A percentile compares a stretch with the other conserved stretches of the same genome.
phyloP scores from a whole-genome alignment of 177 flowering plant genomes.

The Vitis hybrid region DNA sequence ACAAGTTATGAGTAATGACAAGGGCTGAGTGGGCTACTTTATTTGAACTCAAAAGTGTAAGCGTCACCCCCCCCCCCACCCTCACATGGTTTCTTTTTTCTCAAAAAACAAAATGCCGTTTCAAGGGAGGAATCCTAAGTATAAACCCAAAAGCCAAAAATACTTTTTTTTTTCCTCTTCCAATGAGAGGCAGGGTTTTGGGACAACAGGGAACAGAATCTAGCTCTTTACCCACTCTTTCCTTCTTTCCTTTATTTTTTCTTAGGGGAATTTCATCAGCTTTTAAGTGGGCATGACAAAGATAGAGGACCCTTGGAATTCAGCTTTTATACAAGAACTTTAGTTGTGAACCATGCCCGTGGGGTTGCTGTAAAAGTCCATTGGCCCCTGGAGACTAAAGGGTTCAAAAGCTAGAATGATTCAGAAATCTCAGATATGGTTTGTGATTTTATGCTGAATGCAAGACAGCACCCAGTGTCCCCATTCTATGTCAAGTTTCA shows the following conservation, averaged over 20 bases:
- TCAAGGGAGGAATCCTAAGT: constrained; percentile 49
- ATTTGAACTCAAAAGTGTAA: neutral
- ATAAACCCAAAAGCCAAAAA: constrained; percentile 41
- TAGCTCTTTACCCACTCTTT: constrained; percentile 11
- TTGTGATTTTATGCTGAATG: constrained; percentile 38
- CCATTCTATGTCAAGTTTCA: constrained; percentile 4
- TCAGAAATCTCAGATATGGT: constrained; percentile 16
- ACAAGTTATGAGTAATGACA: no score
- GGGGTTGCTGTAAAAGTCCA: constrained; percentile 32
- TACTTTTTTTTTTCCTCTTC: constrained; percentile 19
- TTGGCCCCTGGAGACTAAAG: constrained; percentile 27
- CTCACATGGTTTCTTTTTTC: neutral
- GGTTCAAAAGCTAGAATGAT: constrained; percentile 37
- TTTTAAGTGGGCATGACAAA: constrained; percentile 29
- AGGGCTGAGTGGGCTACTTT: neutral
- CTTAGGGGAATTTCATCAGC: constrained; percentile 17
- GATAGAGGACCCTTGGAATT: constrained; percentile 26
- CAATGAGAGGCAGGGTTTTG: constrained; percentile 14
- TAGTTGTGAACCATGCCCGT: constrained; percentile 29
- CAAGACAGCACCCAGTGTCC: constrained; percentile 32
- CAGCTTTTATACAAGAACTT: constrained; percentile 28
- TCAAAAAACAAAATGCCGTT: constrained; percentile 15
- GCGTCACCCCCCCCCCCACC: neutral
- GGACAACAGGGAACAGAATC: constrained; percentile 19
- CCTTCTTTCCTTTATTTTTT: constrained; percentile 4